phyloP scores from a whole-genome alignment of 2,329 filamentous ascomycete species.

The Penicillium aurantiogriseum region DNA sequence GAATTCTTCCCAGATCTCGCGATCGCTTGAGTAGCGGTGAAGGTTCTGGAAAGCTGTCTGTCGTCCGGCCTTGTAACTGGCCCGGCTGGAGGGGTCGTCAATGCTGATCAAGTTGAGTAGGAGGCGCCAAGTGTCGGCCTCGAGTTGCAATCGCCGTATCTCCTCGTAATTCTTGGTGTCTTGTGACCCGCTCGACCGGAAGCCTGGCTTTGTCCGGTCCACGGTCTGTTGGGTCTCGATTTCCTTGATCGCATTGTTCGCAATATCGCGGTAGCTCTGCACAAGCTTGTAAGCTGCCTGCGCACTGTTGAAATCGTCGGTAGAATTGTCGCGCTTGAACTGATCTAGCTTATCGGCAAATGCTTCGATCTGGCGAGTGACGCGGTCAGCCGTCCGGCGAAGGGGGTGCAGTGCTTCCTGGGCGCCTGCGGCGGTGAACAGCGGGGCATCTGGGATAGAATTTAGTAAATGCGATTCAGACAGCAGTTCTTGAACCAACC shows the following conservation, averaged over 20 bases:
- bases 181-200: slow-evolving; percentile 25
- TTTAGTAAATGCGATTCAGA: slow-evolving; percentile 10
- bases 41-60: slow-evolving; percentile 44
- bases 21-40: slow-evolving; percentile 59
- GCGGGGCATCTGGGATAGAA: slow-evolving; percentile 25
- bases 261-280: slow-evolving; percentile 60
- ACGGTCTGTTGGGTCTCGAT: slow-evolving; percentile 40
- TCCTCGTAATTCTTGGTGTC: slow-evolving; percentile 34
- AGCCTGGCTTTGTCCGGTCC: slow-evolving; percentile 38
- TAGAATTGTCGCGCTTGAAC: slow-evolving; percentile 59
- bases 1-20: slow-evolving; percentile 70
- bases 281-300: slow-evolving; percentile 68
- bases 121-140: slow-evolving; percentile 88
- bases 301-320: slow-evolving; percentile 54
- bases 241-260: slow-evolving; percentile 51
- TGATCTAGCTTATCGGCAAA: slow-evolving; percentile 82
- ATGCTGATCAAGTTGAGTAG: slow-evolving; percentile 71
- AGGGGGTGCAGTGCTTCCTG: slow-evolving; percentile 58
- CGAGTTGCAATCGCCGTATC: slow-evolving; percentile 67
- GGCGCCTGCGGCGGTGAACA: slow-evolving; percentile 49
- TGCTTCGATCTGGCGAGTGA: slow-evolving; percentile 78
- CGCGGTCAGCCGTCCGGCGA: slow-evolving; percentile 64
- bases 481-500: slow-evolving; percentile 9
- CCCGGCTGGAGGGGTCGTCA: slow-evolving; percentile 56
- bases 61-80: slow-evolving; percentile 41